Conservation (phyloP, 129 eudicot species). For the Helianthus tuberosus region DNA sequence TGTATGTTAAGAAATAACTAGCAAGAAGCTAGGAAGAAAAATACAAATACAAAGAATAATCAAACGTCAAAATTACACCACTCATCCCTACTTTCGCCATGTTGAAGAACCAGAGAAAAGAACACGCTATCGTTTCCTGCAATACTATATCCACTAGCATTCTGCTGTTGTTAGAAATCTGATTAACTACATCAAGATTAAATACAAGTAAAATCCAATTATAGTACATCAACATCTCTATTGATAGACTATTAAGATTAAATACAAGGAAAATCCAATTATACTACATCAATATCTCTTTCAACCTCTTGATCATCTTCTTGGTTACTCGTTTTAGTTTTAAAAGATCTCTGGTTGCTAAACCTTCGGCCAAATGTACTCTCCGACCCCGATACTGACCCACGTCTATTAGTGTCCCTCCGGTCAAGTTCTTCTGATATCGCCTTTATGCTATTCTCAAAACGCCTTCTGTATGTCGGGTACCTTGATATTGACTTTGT, state of each 20-base stretch:
- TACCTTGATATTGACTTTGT: slow-evolving; percentile 82
- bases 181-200: no score
- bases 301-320: slow-evolving; percentile 56
- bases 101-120: no score
- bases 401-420: slow-evolving; percentile 44
- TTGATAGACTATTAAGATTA: not conserved
- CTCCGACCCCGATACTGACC: slow-evolving; percentile 36
- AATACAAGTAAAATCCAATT: no score
- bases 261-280: slow-evolving; percentile 15
- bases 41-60: no score
- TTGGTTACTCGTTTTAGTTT: slow-evolving; percentile 40
- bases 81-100: no score
- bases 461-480: slow-evolving; percentile 86
- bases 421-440: slow-evolving; percentile 59
- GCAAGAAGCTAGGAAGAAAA: not conserved
- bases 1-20: not conserved
- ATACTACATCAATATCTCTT: slow-evolving; percentile 49
- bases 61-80: no score
- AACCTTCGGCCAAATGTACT: slow-evolving; percentile 48
- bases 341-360: slow-evolving; percentile 62
- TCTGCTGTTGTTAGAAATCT: no score
- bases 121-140: no score
- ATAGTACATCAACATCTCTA: no score
- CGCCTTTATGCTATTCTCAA: slow-evolving; percentile 58
- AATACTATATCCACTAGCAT: no score